Percentiles rank a stretch among this genome's conserved stretches.
phyloP scores from a whole-genome alignment of 1,284 basidiomycete species.

The Leucoagaricus sp. region DNA sequence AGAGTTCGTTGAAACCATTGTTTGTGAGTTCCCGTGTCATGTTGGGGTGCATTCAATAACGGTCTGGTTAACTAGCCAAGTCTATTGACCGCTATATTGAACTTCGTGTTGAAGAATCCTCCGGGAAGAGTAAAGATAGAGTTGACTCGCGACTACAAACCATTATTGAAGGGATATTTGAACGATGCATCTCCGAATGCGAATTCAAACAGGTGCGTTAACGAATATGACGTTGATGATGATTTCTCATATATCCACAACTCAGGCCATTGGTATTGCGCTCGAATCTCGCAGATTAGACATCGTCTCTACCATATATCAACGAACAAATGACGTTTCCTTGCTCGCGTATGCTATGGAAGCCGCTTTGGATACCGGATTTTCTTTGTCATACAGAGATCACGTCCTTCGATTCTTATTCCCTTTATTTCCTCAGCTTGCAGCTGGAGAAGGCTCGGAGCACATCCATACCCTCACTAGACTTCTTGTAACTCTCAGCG shows the following conservation, averaged over 20 bases:
- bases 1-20: conserved; percentile 92
- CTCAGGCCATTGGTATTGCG: conserved; percentile 89
- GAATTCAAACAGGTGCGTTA: conserved; percentile 84
- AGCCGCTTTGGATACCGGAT: conserved; percentile 82
- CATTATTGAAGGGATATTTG: conserved; percentile 89
- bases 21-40: conserved; percentile 61
- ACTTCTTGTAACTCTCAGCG: conserved; percentile 85
- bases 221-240: conserved; percentile 15
- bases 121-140: conserved; percentile 46
- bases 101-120: conserved; percentile 55
- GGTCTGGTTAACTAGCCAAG: conserved; percentile 60
- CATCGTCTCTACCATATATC: conserved; percentile 77
- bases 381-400: conserved; percentile 80
- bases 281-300: conserved; percentile 88
- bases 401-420: conserved; percentile 84
- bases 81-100: conserved; percentile 91
- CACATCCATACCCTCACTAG: conserved; percentile 81
- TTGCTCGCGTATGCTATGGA: conserved; percentile 90
- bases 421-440: conserved; percentile 77
- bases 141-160: conserved; percentile 77
- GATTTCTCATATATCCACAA: neutral
- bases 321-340: conserved; percentile 70
- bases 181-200: conserved; percentile 80
- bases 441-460: conserved; percentile 68
- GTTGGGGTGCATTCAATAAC: neutral